These are phyloP conservation scores for Nakaseomyces bracarensis DNA, from an alignment of 1,139 yeast species.

Conservation along the genomic window DNA sequence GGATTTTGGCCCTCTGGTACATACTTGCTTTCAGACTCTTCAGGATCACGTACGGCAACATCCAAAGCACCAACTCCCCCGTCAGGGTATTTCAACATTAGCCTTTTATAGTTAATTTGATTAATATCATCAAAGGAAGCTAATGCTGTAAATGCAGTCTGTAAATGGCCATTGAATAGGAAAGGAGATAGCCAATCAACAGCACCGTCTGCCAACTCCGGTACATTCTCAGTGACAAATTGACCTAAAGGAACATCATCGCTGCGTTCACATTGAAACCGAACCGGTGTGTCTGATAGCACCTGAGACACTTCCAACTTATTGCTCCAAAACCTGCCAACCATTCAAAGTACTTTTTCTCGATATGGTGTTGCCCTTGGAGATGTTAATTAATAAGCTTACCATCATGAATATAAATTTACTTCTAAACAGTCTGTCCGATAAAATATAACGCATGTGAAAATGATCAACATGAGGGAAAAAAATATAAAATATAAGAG, in stretches of 20 bases:
- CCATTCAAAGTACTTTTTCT: too few relatives aligned
- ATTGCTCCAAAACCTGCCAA: background rate
- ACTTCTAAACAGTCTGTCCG: too few relatives aligned
- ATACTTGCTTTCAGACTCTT: conserved; percentile 35
- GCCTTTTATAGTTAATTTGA: conserved; percentile 46
- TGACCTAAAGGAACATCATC: conserved; percentile 12
- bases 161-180: conserved; percentile 59
- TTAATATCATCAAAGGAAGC: conserved; percentile 36
- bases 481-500: too few relatives aligned
- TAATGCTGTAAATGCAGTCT: conserved; percentile 48
- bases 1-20: conserved; percentile 20
- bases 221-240: conserved; percentile 34
- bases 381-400: background rate
- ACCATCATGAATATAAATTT: too few relatives aligned
- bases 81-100: conserved; percentile 41
- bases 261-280: conserved; percentile 6
- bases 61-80: conserved; percentile 55
- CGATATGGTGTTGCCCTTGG: too few relatives aligned
- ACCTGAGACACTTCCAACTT: conserved; percentile 9
- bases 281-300: conserved; percentile 9
- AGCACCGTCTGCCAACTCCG: conserved; percentile 36
- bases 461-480: background rate
- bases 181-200: conserved; percentile 48
- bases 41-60: conserved; percentile 41
- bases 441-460: background rate